Evolutionary conservation across 2,329 filamentous ascomycete species (phyloP).

Genomic region (Leptographium wingfieldii): DNA sequence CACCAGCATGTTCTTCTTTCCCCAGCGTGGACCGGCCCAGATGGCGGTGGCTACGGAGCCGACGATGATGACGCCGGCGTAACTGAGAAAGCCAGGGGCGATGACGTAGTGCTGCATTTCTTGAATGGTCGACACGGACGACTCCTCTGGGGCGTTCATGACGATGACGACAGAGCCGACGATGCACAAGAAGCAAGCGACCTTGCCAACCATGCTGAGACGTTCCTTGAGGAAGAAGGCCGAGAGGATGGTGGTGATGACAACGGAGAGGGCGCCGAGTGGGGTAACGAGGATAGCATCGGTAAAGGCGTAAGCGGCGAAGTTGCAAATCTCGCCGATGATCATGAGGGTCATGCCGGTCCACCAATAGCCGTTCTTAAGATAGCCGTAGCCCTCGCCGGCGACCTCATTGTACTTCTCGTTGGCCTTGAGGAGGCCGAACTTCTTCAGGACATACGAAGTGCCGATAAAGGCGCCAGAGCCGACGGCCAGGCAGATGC

Average conservation of each 20-base stretch:
- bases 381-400: conserved; percentile 91
- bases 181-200: conserved; percentile 91
- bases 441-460: conserved; percentile 93
- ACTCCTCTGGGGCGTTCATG: conserved; percentile 79
- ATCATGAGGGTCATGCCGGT: conserved; percentile 94
- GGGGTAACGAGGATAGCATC: conserved; percentile 94
- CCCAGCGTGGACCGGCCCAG: conserved; percentile 76
- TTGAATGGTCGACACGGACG: conserved; percentile 76
- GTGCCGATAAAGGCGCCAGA: conserved; percentile 89
- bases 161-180: conserved; percentile 88
- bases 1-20: conserved; percentile 94
- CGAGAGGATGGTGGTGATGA: conserved; percentile 80
- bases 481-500: conserved; percentile 70
- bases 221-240: conserved; percentile 94
- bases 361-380: conserved; percentile 96
- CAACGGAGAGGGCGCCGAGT: conserved; percentile 79
- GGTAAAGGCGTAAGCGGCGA: conserved; percentile 92
- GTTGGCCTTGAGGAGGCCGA: conserved; percentile 81
- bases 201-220: conserved; percentile 88
- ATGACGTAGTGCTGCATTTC: conserved; percentile 86
- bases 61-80: conserved; percentile 70
- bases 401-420: conserved; percentile 93
- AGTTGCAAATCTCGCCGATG: conserved; percentile 90
- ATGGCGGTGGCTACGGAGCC: conserved; percentile 60
- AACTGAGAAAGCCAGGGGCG: conserved; percentile 72